Evolutionary conservation across 495 filamentous ascomycete species (phyloP).

Genomic region (Talaromyces thailandensis): DNA sequence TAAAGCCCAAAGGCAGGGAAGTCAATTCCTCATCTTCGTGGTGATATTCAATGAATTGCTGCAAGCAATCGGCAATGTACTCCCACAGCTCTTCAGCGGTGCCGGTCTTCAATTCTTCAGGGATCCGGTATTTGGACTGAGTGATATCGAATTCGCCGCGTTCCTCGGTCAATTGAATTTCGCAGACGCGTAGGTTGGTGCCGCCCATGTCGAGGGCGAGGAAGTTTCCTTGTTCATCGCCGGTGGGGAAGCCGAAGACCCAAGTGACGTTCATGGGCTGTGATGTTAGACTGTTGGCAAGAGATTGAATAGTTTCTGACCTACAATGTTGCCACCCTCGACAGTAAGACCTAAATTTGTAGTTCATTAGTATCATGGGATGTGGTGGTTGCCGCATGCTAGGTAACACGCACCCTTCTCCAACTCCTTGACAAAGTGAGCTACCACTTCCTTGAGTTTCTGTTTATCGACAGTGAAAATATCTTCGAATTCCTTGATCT

Average conservation of each 20-base stretch:
- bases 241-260: conserved; percentile 90
- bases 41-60: conserved; percentile 92
- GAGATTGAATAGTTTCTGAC: too few relatives aligned
- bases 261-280: conserved; percentile 99
- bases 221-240: conserved; percentile 82
- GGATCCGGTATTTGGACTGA: conserved; percentile 97
- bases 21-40: conserved; percentile 58
- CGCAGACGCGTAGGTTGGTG: conserved; percentile 95
- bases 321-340: conserved; percentile 87
- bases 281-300: conserved; percentile 9
- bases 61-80: conserved; percentile 93
- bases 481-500: conserved; percentile 83
- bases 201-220: conserved; percentile 97
- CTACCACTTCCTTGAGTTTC: conserved; percentile 82
- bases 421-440: conserved; percentile 83
- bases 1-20: conserved; percentile 80
- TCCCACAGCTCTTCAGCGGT: conserved; percentile 90
- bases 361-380: not conserved
- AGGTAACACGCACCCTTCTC: conserved; percentile 56
- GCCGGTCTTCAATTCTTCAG: conserved; percentile 89
- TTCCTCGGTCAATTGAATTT: conserved; percentile 82
- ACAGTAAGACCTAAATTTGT: conserved; percentile 59
- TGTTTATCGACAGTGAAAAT: conserved; percentile 67
- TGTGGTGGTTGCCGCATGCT: not conserved
- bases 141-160: conserved; percentile 98